Percentiles rank a stretch among this genome's conserved stretches.
These are phyloP conservation scores for Pilatotrama ljubarskyi DNA, from an alignment of 768 basidiomycete species.

Conservation along the genomic window DNA sequence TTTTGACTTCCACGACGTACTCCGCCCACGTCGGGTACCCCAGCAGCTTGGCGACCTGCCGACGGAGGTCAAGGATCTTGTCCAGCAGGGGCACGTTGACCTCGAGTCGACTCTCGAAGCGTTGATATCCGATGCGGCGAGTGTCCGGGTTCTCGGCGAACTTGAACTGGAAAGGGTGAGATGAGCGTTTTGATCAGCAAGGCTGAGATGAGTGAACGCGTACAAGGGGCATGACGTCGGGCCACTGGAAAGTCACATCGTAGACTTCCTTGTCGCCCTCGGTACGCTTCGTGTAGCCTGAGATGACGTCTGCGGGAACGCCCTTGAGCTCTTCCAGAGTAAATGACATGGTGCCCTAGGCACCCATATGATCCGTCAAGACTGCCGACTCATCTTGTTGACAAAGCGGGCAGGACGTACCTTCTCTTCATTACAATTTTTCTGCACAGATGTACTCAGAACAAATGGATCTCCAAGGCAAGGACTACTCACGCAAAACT, in stretches of 20 bases:
- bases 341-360: slow-evolving; percentile 61
- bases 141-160: slow-evolving; percentile 70
- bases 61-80: slow-evolving; percentile 68
- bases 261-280: slow-evolving; percentile 60
- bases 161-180: slow-evolving; percentile 61
- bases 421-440: slow-evolving; percentile 90
- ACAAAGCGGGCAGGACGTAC: slow-evolving; percentile 38
- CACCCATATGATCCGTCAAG: neutral
- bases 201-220: neutral
- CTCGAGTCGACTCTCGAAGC: slow-evolving; percentile 64
- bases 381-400: neutral
- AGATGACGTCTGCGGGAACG: slow-evolving; percentile 76
- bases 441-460: slow-evolving; percentile 40
- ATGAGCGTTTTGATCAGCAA: slow-evolving; percentile 9
- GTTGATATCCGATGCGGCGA: slow-evolving; percentile 62
- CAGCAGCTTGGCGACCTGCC: slow-evolving; percentile 64
- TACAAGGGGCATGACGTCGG: slow-evolving; percentile 35
- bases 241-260: slow-evolving; percentile 79
- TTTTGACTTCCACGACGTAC: slow-evolving; percentile 81
- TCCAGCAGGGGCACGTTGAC: slow-evolving; percentile 71
- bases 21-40: slow-evolving; percentile 82
- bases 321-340: slow-evolving; percentile 76
- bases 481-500: slow-evolving; percentile 62
- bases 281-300: slow-evolving; percentile 69
- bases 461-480: too few species aligned